A percentile compares a stretch with the other conserved stretches of the same genome.
Evolutionary conservation across 495 filamentous ascomycete genomes (phyloP).

Genomic region (Xylaria grammica): DNA sequence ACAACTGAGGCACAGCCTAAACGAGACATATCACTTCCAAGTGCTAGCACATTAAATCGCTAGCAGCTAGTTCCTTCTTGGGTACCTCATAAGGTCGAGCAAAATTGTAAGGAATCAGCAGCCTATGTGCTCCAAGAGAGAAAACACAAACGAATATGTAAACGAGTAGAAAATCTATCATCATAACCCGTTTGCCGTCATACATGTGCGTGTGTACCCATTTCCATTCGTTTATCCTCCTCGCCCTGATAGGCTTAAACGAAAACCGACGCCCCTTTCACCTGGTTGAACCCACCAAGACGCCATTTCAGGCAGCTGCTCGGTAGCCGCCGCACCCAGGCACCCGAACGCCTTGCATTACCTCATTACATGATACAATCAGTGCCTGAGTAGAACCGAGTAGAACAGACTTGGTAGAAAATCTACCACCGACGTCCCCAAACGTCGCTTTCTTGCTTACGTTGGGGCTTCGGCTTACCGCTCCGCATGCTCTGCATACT

Average conservation of each 20-base stretch:
- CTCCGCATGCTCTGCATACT: constrained; percentile 23
- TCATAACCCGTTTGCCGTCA: constrained; percentile 15
- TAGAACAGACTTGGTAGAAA: neutral
- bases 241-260: neutral
- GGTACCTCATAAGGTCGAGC: too few species aligned
- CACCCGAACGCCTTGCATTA: constrained; percentile 4
- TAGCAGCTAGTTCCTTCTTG: too few species aligned
- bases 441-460: constrained; percentile 7
- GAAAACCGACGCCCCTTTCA: neutral
- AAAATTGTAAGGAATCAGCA: neutral
- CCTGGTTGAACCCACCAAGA: neutral
- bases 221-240: neutral
- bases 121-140: neutral
- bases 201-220: neutral
- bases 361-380: neutral
- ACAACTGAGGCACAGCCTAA: neutral
- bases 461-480: constrained; percentile 10
- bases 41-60: too few species aligned
- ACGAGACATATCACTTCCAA: too few species aligned
- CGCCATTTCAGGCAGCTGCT: neutral
- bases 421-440: constrained; percentile 23
- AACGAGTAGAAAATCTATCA: constrained; percentile 1
- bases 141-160: neutral
- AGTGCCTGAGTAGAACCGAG: neutral
- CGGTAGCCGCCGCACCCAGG: neutral